Percentiles rank a stretch among this genome's conserved stretches.
Evolutionary conservation across 306 rosid genomes (phyloP).

Genomic region (Cucumis hystrix): DNA sequence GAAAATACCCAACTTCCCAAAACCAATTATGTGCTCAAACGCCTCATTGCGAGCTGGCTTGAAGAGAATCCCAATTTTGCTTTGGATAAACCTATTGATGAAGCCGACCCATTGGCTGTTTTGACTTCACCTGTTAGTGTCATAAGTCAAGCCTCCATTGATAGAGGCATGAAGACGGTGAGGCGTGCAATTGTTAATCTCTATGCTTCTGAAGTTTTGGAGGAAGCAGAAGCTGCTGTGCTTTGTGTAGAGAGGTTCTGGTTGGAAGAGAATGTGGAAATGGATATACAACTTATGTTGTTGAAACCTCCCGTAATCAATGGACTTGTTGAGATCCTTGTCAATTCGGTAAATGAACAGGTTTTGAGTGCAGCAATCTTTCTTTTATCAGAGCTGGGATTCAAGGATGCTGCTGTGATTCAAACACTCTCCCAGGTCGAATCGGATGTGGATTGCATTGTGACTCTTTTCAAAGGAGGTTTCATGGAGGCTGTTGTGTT

Average conservation of each 20-base stretch:
- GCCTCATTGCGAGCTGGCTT: conserved; percentile 81
- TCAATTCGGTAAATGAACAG: conserved; percentile 50
- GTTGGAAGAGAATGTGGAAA: conserved; percentile 48
- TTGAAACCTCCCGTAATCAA: conserved; percentile 60
- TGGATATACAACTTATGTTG: conserved; percentile 38
- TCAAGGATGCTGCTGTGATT: conserved; percentile 47
- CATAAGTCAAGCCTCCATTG: conserved; percentile 44
- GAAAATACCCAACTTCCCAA: conserved; percentile 64
- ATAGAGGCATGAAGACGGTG: conserved; percentile 43
- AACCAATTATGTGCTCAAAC: conserved; percentile 83
- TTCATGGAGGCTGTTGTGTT: conserved; percentile 66
- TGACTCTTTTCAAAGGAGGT: conserved; percentile 64
- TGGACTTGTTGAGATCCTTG: conserved; percentile 72
- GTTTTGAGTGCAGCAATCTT: conserved; percentile 60
- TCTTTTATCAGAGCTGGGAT: conserved; percentile 66
- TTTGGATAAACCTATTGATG: conserved; percentile 9
- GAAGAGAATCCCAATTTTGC: conserved; percentile 39
- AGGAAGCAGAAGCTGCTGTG: conserved; percentile 74
- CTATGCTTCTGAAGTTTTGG: conserved; percentile 56
- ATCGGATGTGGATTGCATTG: conserved; percentile 65
- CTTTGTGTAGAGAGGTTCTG: conserved; percentile 58
- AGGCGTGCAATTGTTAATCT: conserved; percentile 48
- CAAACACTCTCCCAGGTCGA: conserved; percentile 69
- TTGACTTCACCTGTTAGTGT: conserved; percentile 56
- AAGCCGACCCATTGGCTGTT: conserved; percentile 21